Evolutionary conservation across 2,329 filamentous ascomycete genomes (phyloP).

Genomic region (Claviceps cyperi): DNA sequence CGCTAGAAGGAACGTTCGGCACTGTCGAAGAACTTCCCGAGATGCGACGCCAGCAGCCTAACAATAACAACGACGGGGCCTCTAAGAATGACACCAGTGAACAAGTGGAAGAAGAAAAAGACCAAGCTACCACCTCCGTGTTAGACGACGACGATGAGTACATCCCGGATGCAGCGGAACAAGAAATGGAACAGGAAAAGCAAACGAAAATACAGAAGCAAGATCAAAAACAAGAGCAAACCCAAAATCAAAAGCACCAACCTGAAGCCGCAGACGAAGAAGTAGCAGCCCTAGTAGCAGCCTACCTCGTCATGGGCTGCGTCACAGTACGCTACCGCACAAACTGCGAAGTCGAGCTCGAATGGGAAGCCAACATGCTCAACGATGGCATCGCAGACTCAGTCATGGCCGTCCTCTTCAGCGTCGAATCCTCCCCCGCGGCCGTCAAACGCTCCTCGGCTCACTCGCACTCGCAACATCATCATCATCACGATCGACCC

Average conservation of each 20-base stretch:
- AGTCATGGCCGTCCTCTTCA: constrained; percentile 82
- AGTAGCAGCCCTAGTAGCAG: constrained; percentile 36
- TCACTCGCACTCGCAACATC: constrained; percentile 16
- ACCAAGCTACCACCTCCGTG: background rate
- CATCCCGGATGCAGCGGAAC: constrained; percentile 9
- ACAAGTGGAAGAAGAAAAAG: constrained; percentile 18
- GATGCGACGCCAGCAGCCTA: constrained; percentile 23
- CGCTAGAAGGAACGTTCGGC: constrained; percentile 86
- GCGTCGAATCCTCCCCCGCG: constrained; percentile 84
- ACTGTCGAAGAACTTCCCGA: constrained; percentile 57
- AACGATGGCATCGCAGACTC: constrained; percentile 98
- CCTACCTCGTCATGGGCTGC: constrained; percentile 76
- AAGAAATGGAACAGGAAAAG: background rate
- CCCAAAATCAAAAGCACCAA: constrained; percentile 9
- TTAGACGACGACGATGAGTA: constrained; percentile 14
- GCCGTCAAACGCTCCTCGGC: constrained; percentile 59
- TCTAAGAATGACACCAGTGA: constrained; percentile 20
- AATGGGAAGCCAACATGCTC: constrained; percentile 96
- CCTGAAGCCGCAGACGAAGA: constrained; percentile 52
- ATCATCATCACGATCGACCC: constrained; percentile 19
- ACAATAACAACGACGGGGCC: constrained; percentile 13
- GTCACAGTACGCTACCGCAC: constrained; percentile 65
- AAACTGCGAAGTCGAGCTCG: constrained; percentile 71
- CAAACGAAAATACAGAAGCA: background rate
- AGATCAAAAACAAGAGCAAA: background rate